Conservation (phyloP, 2,329 filamentous ascomycete species). For the Ascochyta koolunga region DNA sequence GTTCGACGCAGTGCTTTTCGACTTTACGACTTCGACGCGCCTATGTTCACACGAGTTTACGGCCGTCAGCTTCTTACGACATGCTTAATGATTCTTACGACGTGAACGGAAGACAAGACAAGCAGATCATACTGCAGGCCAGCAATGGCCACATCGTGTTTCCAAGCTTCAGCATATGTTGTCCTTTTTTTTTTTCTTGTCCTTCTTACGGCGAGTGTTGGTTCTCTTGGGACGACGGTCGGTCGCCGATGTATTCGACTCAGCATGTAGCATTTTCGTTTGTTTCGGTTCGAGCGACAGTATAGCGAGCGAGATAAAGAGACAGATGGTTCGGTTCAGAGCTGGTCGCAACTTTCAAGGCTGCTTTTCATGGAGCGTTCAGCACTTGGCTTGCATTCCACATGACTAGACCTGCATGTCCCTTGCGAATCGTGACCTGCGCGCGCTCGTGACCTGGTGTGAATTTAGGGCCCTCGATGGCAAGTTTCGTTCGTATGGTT, state of each 20-base stretch:
- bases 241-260: slow-evolving; percentile 5
- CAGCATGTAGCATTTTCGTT: slow-evolving; percentile 14
- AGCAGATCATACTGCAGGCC: slow-evolving; percentile 52
- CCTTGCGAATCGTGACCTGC: slow-evolving; percentile 10
- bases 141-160: slow-evolving; percentile 56
- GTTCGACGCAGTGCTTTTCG: slow-evolving; percentile 27
- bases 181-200: slow-evolving; percentile 16
- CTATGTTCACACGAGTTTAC: slow-evolving; percentile 41
- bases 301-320: slow-evolving; percentile 9
- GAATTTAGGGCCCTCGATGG: background rate
- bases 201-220: background rate
- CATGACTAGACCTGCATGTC: slow-evolving; percentile 7
- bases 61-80: slow-evolving; percentile 50
- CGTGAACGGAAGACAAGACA: slow-evolving; percentile 58
- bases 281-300: slow-evolving; percentile 6
- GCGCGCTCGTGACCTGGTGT: slow-evolving; percentile 12
- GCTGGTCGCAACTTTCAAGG: background rate
- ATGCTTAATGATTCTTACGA: slow-evolving; percentile 60
- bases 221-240: background rate
- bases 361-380: background rate
- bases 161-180: slow-evolving; percentile 36
- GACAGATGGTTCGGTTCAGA: slow-evolving; percentile 3
- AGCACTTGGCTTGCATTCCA: slow-evolving; percentile 7
- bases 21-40: slow-evolving; percentile 44
- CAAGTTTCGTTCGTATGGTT: background rate